Base-by-base conservation (phyloP, 495 filamentous ascomycete species). In the Penicillium paxilli region DNA sequence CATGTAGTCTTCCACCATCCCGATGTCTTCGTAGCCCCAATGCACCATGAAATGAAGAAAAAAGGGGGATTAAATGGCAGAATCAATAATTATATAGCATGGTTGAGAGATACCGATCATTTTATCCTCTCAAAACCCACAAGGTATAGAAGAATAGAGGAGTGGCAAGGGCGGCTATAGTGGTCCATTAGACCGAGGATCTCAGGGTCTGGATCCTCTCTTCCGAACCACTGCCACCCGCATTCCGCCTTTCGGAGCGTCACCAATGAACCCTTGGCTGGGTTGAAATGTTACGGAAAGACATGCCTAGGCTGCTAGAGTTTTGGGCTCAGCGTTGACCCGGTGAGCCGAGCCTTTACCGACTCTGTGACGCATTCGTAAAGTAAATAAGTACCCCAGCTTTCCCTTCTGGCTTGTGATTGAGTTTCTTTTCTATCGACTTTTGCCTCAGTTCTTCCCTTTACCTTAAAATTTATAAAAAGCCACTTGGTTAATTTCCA, bases 281-380 rank as follows among this genome's bases (percentile, higher is more conserved):
- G 44, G 10, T 49, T 21, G 26, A 41, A 45, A 48, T 32, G 16
- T 50, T 21, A 44, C 28, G 20, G 26, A 25, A 58, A 12, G n/a
- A n/a, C n/a, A n/a, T 57, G 41, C 63, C 60, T 64, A 69, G 66
- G 61, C 47, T 60, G 37, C 1, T 26, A 23, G 22, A 41, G 44
- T 51, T 57, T 33, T 41, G 14, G 42, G 51, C 42, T 58, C 58
- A 44, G 58, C 51, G 35, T 67, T 56, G 56, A 69, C 70, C 71
- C 73, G 73, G 62, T 73, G 66, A 74, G 64, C 73, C 73, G 73
- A 76, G 67, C 63, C 61, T 73, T 76, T 74, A 72, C 73, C 73
- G 73, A 76, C 63, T 52, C 45, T 62, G 62, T 72, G 70, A 71
- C 70, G 70, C 67, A 70, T 72, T 64, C 46, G 60, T 32, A 59